Base-by-base conservation (phyloP, 768 basidiomycete species). In the Multifurca ochricompacta region DNA sequence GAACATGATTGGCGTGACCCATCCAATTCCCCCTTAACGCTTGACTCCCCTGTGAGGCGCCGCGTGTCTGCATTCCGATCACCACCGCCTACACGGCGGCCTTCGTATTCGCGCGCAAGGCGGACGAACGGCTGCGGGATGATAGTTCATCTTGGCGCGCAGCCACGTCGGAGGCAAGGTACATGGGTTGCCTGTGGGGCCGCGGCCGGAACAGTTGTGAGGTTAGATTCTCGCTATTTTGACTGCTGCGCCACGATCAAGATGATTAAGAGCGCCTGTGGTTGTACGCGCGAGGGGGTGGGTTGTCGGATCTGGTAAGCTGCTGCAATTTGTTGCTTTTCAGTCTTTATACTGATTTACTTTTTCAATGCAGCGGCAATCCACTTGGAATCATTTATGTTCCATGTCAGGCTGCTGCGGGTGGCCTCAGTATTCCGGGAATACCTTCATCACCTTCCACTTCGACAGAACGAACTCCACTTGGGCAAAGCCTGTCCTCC, bases 221-320 rank as follows among this genome's bases (percentile, higher is more conserved):
- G 72, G 2, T 70, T 87, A 61, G 79, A 83, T 53, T 61, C 77
- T 5, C 67, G 66, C 10, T 86, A 86, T 66, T 82, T 85, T 64
- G 78, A 80, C 59, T 67, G 74, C 31, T 59, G 69, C 11, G 69
- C 73, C 13, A 69, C 75, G 16, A 73, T 76, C 35, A 75, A 74
- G 65, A 76, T 79, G 65, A 70, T 77, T 52, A 71, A 70, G 56
- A 79, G 76, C 57, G 68, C 78, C 3, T 87, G 85, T 59, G 83
- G 84, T 13, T 87, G 85, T 61, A 65, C 80, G 35, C 75, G 80
- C 31, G 82, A 85, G 65, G 83, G 82, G 5, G 71, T 87, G 9
- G 85, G 81, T 18, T 87, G 85, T 68, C 73, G 76, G 2, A 73
- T 73, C 41, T 84, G 81, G 80, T 74, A 48, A 63, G 75, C 67